Percentiles rank a stretch among this genome's conserved stretches.
Evolutionary conservation across 2,329 filamentous ascomycete species (phyloP).

Genomic region (Huntiella bhutanensis): DNA sequence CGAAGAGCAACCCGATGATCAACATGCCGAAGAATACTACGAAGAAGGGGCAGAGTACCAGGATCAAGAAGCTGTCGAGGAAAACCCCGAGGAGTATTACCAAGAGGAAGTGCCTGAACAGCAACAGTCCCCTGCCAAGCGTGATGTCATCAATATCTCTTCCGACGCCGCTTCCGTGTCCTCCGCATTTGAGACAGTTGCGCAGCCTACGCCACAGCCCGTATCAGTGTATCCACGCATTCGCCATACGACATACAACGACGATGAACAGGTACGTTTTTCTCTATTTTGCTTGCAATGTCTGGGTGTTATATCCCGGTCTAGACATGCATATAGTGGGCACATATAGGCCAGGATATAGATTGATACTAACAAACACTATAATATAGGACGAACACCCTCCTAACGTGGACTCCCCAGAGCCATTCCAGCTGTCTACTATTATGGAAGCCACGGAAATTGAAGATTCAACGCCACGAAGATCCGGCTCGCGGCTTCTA

Average conservation of each 20-base stretch:
- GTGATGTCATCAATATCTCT: background rate
- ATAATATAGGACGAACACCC: background rate
- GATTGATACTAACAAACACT: background rate
- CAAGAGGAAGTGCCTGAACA: too few species aligned
- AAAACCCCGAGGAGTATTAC: too few species aligned
- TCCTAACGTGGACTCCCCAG: background rate
- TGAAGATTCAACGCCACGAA: constrained; percentile 1
- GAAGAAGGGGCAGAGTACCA: too few species aligned
- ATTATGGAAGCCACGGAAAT: constrained; percentile 3
- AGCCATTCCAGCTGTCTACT: constrained; percentile 1
- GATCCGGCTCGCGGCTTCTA: background rate
- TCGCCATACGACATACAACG: background rate
- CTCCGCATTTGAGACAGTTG: background rate
- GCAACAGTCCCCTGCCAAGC: too few species aligned
- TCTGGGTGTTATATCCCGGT: too few species aligned
- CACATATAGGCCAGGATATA: too few species aligned
- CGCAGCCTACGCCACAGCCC: background rate
- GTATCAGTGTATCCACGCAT: background rate
- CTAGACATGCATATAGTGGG: too few species aligned
- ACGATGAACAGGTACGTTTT: background rate
- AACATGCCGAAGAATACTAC: background rate
- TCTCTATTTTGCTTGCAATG: too few species aligned
- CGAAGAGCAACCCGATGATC: background rate
- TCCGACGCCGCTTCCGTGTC: background rate
- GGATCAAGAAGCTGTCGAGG: too few species aligned